Evolutionary conservation across 768 basidiomycete species (phyloP).

Genomic region (Russula griseocarnosa): DNA sequence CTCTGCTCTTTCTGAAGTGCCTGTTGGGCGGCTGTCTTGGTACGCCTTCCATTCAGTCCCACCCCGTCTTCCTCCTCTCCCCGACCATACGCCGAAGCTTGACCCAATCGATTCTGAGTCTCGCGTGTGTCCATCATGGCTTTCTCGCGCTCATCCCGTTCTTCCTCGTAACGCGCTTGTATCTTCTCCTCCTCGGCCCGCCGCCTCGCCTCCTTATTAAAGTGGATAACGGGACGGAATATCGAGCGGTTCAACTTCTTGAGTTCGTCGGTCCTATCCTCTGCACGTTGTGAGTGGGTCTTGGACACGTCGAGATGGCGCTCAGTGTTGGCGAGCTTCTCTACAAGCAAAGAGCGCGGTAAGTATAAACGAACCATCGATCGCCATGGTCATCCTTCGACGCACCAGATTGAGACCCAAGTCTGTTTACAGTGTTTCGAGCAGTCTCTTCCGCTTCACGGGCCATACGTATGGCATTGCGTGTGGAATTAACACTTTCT

Average conservation of each 20-base stretch:
- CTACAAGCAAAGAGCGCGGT: slow-evolving; percentile 38
- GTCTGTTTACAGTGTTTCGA: slow-evolving; percentile 70
- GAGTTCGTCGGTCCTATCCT: slow-evolving; percentile 89
- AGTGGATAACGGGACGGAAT: slow-evolving; percentile 86
- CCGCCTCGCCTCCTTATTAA: slow-evolving; percentile 91
- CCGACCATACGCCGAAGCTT: slow-evolving; percentile 60
- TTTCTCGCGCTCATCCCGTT: slow-evolving; percentile 77
- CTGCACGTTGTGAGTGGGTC: slow-evolving; percentile 80
- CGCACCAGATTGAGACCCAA: slow-evolving; percentile 92
- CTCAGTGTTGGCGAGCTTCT: slow-evolving; percentile 90
- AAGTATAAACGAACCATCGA: background rate
- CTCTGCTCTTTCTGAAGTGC: slow-evolving; percentile 62
- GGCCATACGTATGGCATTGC: slow-evolving; percentile 90
- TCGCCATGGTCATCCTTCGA: background rate
- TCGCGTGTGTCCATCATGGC: slow-evolving; percentile 83
- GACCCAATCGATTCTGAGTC: slow-evolving; percentile 79
- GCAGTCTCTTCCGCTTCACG: slow-evolving; percentile 97
- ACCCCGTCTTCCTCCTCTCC: slow-evolving; percentile 45
- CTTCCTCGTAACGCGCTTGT: slow-evolving; percentile 81
- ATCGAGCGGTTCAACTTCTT: slow-evolving; percentile 93
- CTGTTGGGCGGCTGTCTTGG: slow-evolving; percentile 50
- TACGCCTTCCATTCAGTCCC: slow-evolving; percentile 40
- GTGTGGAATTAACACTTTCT: slow-evolving; percentile 81
- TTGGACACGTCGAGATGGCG: slow-evolving; percentile 91
- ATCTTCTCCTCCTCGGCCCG: slow-evolving; percentile 82